These are phyloP conservation scores for Suhomyces ambrosiae DNA, from an alignment of 1,139 yeast genomes.

Conservation along the genomic window DNA sequence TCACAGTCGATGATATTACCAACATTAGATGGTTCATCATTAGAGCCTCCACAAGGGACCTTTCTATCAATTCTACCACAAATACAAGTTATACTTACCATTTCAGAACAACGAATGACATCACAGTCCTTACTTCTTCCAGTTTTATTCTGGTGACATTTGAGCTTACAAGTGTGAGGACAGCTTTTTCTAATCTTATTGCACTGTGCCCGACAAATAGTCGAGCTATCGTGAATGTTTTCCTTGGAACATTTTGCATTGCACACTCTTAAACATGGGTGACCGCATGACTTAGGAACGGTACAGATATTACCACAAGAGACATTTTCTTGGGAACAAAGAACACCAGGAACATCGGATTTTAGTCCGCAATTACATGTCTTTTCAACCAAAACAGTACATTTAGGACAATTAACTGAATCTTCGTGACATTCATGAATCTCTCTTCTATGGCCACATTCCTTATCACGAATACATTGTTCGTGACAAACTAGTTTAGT, in stretches of 20 bases:
- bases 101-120: slow-evolving; percentile 45
- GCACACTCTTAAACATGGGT: slow-evolving; percentile 65
- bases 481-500: slow-evolving; percentile 69
- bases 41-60: slow-evolving; percentile 58
- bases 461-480: slow-evolving; percentile 62
- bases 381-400: slow-evolving; percentile 67
- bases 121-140: slow-evolving; percentile 44
- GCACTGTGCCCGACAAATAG: slow-evolving; percentile 59
- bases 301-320: slow-evolving; percentile 75
- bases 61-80: slow-evolving; percentile 60
- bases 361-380: slow-evolving; percentile 72
- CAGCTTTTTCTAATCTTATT: slow-evolving; percentile 53
- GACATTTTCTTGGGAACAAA: slow-evolving; percentile 69
- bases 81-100: slow-evolving; percentile 54
- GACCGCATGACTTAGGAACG: slow-evolving; percentile 64
- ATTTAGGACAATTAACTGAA: slow-evolving; percentile 67
- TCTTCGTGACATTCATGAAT: slow-evolving; percentile 77
- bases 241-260: slow-evolving; percentile 41
- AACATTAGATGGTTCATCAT: slow-evolving; percentile 28
- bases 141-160: slow-evolving; percentile 62
- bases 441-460: slow-evolving; percentile 78
- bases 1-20: slow-evolving; percentile 57
- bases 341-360: slow-evolving; percentile 57
- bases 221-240: slow-evolving; percentile 34
- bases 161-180: slow-evolving; percentile 62